These are phyloP conservation scores for Phytophthora melonis DNA, from an alignment of 352 stramenopile species.

Conservation along the genomic window DNA sequence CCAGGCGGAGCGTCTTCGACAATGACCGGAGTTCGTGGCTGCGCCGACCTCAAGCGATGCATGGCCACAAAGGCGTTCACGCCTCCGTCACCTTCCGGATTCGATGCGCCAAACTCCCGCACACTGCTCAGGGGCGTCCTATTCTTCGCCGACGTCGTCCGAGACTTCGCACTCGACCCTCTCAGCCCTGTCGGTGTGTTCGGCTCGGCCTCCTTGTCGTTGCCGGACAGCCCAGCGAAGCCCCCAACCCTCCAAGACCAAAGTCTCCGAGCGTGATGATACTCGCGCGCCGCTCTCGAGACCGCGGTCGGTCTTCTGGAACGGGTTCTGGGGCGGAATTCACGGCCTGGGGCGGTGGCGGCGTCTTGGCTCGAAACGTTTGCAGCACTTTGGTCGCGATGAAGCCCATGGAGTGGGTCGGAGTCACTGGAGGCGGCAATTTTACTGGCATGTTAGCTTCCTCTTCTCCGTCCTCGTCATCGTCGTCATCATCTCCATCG, in stretches of 20 bases:
- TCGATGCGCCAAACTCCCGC: constrained; percentile 7
- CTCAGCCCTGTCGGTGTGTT: constrained; percentile 19
- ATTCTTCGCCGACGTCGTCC: constrained; percentile 19
- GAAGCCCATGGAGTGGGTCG: constrained; percentile 21
- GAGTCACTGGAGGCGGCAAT: constrained; percentile 9
- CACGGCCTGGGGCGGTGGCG: constrained; percentile 7
- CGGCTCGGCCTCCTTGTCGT: constrained; percentile 1
- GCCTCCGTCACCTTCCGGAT: constrained; percentile 3
- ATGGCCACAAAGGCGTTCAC: constrained; percentile 29
- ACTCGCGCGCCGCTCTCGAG: constrained; percentile 37
- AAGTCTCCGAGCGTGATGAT: constrained; percentile 42
- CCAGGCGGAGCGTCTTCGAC: constrained; percentile 12
- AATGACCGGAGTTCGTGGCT: constrained; percentile 18
- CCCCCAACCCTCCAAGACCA: constrained; percentile 16
- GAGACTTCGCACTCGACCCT: constrained; percentile 35
- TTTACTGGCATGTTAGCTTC: constrained; percentile 18
- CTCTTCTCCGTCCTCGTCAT: constrained; percentile 42
- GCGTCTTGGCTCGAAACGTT: constrained; percentile 26
- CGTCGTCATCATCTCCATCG: constrained; percentile 8
- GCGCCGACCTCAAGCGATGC: constrained; percentile 25
- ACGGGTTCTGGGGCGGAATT: neutral
- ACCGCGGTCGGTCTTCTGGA: constrained; percentile 9
- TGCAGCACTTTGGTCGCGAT: constrained; percentile 32
- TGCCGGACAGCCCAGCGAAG: constrained; percentile 7
- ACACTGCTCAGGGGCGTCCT: constrained; percentile 12